phyloP scores from a whole-genome alignment of 768 basidiomycete genomes.

The Tricholoma bakamatsutake region DNA sequence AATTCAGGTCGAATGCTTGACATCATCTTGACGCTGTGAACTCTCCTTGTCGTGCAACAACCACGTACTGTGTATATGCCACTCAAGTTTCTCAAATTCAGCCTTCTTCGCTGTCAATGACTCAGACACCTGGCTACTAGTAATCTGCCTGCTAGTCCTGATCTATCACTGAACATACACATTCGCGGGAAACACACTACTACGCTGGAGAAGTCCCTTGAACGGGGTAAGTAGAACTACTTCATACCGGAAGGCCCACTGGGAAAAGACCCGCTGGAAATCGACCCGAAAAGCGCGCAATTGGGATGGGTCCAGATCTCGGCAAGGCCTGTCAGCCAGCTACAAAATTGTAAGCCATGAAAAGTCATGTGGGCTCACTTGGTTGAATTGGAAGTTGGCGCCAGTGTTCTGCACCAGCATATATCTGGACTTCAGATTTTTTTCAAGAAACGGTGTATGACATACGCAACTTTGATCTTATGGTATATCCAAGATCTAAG shows the following conservation, averaged over 20 bases:
- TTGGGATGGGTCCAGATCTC: neutral
- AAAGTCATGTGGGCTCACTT: too few species aligned
- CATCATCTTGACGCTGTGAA: neutral
- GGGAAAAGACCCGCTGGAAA: slow-evolving; percentile 10
- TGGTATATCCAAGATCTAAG: too few species aligned
- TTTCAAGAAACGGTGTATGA: too few species aligned
- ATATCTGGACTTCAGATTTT: too few species aligned
- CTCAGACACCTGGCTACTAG: neutral
- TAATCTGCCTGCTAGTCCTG: neutral
- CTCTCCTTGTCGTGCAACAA: neutral
- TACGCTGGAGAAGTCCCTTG: neutral
- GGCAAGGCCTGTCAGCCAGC: neutral
- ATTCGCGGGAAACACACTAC: neutral
- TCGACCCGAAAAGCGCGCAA: slow-evolving; percentile 19
- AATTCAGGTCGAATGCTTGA: neutral
- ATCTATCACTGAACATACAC: neutral
- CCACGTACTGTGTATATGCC: neutral
- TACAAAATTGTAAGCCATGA: too few species aligned
- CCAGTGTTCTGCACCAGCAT: too few species aligned
- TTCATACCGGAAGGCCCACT: neutral
- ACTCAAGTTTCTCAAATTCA: neutral
- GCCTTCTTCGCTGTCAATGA: neutral
- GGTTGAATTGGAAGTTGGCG: too few species aligned
- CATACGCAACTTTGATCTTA: too few species aligned
- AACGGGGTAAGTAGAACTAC: slow-evolving; percentile 1